phyloP scores from a whole-genome alignment of 208 protist species.

The Trypanosoma platydactyli region DNA sequence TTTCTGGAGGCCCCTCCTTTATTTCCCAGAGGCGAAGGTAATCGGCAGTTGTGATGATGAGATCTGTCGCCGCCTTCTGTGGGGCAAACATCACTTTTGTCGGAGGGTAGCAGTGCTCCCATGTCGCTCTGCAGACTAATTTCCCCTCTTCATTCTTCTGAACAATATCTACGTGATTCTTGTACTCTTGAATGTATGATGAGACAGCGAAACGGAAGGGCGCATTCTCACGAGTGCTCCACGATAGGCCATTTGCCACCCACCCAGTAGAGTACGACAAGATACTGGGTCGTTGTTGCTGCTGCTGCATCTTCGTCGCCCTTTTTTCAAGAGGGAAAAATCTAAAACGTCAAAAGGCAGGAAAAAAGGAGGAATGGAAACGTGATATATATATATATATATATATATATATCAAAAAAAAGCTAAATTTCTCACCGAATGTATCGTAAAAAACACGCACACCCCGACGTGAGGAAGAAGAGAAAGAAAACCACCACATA shows the following conservation, averaged over 20 bases:
- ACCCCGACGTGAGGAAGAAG: neutral
- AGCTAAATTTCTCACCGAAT: too few species aligned
- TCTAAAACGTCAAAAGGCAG: neutral
- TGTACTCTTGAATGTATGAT: constrained; percentile 95
- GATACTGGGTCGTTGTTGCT: constrained; percentile 32
- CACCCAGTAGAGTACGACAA: constrained; percentile 94
- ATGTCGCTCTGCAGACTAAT: constrained; percentile 70
- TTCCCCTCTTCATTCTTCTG: constrained; percentile 72
- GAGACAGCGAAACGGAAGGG: constrained; percentile 94
- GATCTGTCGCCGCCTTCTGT: constrained; percentile 64
- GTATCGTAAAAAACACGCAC: too few species aligned
- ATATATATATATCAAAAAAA: neutral
- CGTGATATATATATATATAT: neutral
- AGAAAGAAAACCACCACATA: constrained; percentile 2
- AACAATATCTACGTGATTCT: constrained; percentile 94
- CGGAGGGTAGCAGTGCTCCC: constrained; percentile 97
- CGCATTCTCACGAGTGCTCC: constrained; percentile 56
- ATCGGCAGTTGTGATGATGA: constrained; percentile 98
- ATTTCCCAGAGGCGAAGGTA: constrained; percentile 98
- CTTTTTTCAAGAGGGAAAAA: constrained; percentile 13
- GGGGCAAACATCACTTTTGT: constrained; percentile 98
- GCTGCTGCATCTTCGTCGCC: constrained; percentile 6
- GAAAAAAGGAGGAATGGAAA: neutral
- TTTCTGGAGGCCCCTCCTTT: constrained; percentile 31
- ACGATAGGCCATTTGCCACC: constrained; percentile 95